These are phyloP conservation scores for Beauveria sp. DNA, from an alignment of 2,329 filamentous ascomycete genomes.

Conservation along the genomic window DNA sequence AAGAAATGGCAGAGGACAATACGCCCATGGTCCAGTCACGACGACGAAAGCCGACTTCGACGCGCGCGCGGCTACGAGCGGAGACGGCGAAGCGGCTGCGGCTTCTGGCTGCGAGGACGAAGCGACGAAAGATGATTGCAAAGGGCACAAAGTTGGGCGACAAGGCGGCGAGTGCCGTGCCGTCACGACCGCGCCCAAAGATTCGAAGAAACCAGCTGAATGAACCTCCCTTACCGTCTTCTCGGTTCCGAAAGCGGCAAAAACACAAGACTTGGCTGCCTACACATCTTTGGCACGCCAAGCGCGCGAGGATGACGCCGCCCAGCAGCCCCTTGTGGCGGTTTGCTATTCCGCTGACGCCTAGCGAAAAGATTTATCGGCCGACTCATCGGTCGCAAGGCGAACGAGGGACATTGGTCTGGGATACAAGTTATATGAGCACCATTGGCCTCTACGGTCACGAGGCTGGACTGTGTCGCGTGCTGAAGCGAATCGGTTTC, in stretches of 20 bases:
- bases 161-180: constrained; percentile 14
- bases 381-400: constrained; percentile 75
- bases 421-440: constrained; percentile 93
- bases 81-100: constrained; percentile 70
- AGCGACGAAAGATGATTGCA: constrained; percentile 26
- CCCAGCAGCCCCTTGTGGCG: constrained; percentile 79
- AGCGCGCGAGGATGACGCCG: constrained; percentile 80
- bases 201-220: constrained; percentile 65
- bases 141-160: constrained; percentile 14
- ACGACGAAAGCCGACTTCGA: constrained; percentile 52
- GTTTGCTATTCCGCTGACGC: constrained; percentile 76
- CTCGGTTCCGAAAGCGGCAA: constrained; percentile 78
- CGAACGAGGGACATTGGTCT: constrained; percentile 69
- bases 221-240: constrained; percentile 44
- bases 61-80: constrained; percentile 55
- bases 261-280: constrained; percentile 87
- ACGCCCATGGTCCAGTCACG: constrained; percentile 69
- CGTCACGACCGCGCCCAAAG: constrained; percentile 46
- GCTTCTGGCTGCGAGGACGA: constrained; percentile 48
- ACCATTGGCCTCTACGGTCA: constrained; percentile 72
- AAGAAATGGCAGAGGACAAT: constrained; percentile 82
- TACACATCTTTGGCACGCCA: constrained; percentile 90
- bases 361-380: constrained; percentile 83
- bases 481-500: constrained; percentile 60
- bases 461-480: constrained; percentile 52